A percentile compares a stretch with the other conserved stretches of the same genome.
These are phyloP conservation scores for Yamadazyma blattariae DNA, from an alignment of 1,139 yeast species.

Conservation along the genomic window DNA sequence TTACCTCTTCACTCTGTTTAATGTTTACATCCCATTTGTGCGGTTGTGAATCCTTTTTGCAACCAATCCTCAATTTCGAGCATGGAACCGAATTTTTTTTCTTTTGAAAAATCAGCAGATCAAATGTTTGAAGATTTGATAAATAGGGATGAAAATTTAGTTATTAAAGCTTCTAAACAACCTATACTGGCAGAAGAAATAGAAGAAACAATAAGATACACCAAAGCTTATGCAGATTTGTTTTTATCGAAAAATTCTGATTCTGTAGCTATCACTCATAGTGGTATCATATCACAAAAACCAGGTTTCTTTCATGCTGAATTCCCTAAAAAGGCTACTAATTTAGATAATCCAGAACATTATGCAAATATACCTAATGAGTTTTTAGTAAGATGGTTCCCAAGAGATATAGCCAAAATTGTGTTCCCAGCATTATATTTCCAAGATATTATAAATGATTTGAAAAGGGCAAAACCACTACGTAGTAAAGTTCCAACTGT, in stretches of 20 bases:
- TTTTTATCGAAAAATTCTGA: conserved; percentile 22
- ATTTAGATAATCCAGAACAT: conserved; percentile 33
- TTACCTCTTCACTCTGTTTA: background rate
- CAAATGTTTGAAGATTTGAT: conserved; percentile 18
- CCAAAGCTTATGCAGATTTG: conserved; percentile 7
- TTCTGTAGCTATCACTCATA: conserved; percentile 17
- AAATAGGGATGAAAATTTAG: conserved; percentile 14
- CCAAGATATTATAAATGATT: conserved; percentile 18
- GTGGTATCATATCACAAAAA: conserved; percentile 21
- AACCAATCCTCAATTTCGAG: background rate
- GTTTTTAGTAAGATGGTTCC: conserved; percentile 30
- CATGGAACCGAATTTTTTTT: conserved; percentile 1
- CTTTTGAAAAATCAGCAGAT: background rate
- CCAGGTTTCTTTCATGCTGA: conserved; percentile 28
- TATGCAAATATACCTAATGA: conserved; percentile 27
- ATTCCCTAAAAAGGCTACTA: conserved; percentile 34
- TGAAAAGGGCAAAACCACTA: conserved; percentile 13
- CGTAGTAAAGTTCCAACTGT: conserved; percentile 7
- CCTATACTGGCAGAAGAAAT: background rate
- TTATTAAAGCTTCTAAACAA: conserved; percentile 4
- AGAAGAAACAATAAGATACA: background rate
- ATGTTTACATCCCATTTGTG: background rate
- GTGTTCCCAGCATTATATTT: conserved; percentile 26
- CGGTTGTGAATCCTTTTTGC: background rate
- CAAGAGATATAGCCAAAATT: conserved; percentile 19